Evolutionary conservation across 352 stramenopile species (phyloP).

Genomic region (Globisporangium takayamanum): DNA sequence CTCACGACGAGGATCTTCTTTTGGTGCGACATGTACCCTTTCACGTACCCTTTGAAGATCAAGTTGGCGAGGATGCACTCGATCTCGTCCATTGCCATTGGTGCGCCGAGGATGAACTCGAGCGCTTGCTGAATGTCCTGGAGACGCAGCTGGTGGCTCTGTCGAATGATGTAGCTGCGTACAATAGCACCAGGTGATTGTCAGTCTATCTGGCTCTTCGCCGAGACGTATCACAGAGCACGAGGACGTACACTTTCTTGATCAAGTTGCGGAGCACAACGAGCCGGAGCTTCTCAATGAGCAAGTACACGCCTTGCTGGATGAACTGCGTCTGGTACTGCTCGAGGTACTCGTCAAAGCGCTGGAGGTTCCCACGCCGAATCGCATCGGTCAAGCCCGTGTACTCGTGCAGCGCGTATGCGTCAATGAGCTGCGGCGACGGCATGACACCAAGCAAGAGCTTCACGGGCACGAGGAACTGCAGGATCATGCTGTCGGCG

Average conservation of each 20-base stretch:
- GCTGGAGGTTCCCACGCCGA: slow-evolving; percentile 86
- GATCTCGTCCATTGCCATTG: slow-evolving; percentile 94
- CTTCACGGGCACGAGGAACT: slow-evolving; percentile 94
- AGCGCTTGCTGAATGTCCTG: slow-evolving; percentile 86
- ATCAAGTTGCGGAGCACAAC: slow-evolving; percentile 95
- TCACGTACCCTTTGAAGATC: slow-evolving; percentile 95
- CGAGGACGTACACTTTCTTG: slow-evolving; percentile 89
- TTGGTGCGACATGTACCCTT: slow-evolving; percentile 95
- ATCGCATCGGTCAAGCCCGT: slow-evolving; percentile 88
- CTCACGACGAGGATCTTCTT: slow-evolving; percentile 95
- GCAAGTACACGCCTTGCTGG: slow-evolving; percentile 91
- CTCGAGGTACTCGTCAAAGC: slow-evolving; percentile 90
- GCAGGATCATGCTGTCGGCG: slow-evolving; percentile 81
- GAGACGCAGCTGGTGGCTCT: slow-evolving; percentile 88
- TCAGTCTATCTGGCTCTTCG: too few species aligned
- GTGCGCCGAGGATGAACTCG: slow-evolving; percentile 73
- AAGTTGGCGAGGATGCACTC: slow-evolving; percentile 96
- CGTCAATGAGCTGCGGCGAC: slow-evolving; percentile 83
- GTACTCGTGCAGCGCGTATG: slow-evolving; percentile 87
- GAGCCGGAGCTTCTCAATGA: slow-evolving; percentile 95
- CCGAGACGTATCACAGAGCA: neutral
- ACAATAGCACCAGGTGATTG: neutral
- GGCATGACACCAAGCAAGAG: slow-evolving; percentile 91
- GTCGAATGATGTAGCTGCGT: slow-evolving; percentile 69
- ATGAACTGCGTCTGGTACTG: slow-evolving; percentile 90